Evolutionary conservation across 2,329 filamentous ascomycete species (phyloP).

Genomic region (Cucurbitaria berberidis): DNA sequence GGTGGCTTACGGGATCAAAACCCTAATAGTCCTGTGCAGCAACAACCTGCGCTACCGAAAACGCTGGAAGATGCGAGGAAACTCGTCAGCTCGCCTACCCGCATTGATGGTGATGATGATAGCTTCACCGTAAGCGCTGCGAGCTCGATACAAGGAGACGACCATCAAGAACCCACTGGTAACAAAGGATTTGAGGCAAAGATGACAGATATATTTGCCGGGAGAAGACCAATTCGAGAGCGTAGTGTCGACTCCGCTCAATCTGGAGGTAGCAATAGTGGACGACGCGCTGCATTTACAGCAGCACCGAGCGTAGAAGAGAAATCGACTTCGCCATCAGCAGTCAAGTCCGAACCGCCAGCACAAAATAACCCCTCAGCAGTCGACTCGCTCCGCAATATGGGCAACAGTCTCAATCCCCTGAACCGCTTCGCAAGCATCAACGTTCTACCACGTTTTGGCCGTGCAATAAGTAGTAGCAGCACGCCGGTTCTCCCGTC

Average conservation of each 20-base stretch:
- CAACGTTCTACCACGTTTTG: conserved; percentile 76
- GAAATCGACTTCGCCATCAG: conserved; percentile 27
- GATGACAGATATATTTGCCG: conserved; percentile 73
- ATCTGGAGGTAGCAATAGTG: conserved; percentile 67
- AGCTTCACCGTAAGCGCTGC: conserved; percentile 57
- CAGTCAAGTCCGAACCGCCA: conserved; percentile 35
- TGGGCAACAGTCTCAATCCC: conserved; percentile 82
- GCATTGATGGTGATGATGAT: conserved; percentile 57
- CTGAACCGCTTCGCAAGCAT: conserved; percentile 79
- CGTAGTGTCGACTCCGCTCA: conserved; percentile 76
- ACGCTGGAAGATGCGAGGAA: conserved; percentile 93
- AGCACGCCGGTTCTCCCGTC: conserved; percentile 52
- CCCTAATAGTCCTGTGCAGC: conserved; percentile 39
- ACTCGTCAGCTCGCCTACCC: conserved; percentile 76
- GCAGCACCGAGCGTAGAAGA: conserved; percentile 30
- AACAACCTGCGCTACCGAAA: conserved; percentile 70
- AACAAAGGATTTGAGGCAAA: conserved; percentile 59
- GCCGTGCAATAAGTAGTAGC: conserved; percentile 57
- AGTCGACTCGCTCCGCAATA: conserved; percentile 80
- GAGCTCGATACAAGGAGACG: conserved; percentile 57
- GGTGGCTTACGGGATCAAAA: conserved; percentile 79
- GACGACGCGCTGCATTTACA: conserved; percentile 62
- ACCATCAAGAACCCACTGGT: conserved; percentile 39
- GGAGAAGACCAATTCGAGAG: conserved; percentile 69
- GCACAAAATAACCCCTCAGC: conserved; percentile 59